phyloP scores from a whole-genome alignment of 148 eudicot species.

The Chenopodium suecicum region DNA sequence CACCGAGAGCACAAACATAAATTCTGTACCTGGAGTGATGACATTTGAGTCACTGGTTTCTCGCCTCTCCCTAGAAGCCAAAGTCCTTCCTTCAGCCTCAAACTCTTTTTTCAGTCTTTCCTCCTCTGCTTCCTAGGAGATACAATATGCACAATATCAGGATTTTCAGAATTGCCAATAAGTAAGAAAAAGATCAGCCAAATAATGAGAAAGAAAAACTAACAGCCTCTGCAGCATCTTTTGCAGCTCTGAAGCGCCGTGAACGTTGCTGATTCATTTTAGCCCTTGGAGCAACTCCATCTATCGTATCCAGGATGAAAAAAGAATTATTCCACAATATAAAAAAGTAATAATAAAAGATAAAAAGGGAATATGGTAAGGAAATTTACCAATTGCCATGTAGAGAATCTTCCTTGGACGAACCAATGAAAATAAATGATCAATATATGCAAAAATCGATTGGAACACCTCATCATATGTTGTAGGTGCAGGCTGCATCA shows the following conservation, averaged over 20 bases:
- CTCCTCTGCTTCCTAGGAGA: constrained; percentile 79
- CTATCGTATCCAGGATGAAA: constrained; percentile 36
- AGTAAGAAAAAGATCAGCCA: background rate
- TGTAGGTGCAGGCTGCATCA: constrained; percentile 83
- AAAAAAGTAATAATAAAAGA: constrained; percentile 2
- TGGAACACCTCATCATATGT: constrained; percentile 89
- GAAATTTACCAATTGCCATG: constrained; percentile 83
- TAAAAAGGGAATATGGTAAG: background rate
- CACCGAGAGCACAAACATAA: constrained; percentile 85
- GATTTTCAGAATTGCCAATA: background rate
- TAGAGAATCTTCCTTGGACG: constrained; percentile 96
- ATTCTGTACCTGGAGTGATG: constrained; percentile 94
- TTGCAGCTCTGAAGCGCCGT: constrained; percentile 96
- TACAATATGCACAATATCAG: constrained; percentile 22
- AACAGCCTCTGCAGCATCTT: constrained; percentile 98
- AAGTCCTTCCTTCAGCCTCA: constrained; percentile 62
- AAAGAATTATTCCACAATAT: constrained; percentile 1
- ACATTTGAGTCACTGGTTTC: constrained; percentile 97
- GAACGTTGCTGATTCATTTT: constrained; percentile 99
- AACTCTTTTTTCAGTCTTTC: constrained; percentile 70
- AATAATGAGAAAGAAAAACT: constrained; percentile 24
- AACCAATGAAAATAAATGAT: constrained; percentile 77
- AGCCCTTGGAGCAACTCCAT: constrained; percentile 99
- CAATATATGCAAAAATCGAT: constrained; percentile 89
- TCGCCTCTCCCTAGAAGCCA: constrained; percentile 57